Evolutionary conservation across 1,284 basidiomycete species (phyloP), one percentile per base, ranked within the genome.

Genomic region (Ustilago lituana): DNA sequence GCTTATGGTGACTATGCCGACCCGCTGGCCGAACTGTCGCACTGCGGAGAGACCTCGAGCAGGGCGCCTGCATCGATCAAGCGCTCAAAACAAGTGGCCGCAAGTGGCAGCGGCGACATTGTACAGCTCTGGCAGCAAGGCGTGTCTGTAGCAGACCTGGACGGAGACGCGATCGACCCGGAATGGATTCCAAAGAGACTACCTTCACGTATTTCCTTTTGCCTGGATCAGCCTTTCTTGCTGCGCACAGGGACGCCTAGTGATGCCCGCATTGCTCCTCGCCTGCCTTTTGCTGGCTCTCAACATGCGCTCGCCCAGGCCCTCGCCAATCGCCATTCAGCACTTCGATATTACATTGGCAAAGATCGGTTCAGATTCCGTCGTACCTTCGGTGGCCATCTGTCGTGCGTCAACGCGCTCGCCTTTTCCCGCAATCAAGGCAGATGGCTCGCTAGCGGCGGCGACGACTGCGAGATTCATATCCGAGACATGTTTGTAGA

Each of bases 371-470:
- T 65, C 27, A 31, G 35, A 5, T 38, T 31, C 14, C 15, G 44
- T 8, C 1, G 14, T 1, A 27, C 26, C 4, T 20, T 65, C 5
- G 3, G 10, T 2, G 57, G 63, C 4, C 66, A 69, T 27, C 38
- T 6, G 1, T 69, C 66, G 2, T 69, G 66, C 36, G 43, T 69
- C 48, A 69, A 69, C 24, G 55, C 66, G 5, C 49, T 69, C 8
- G 66, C 66, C n/a, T 26, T 69, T n/a, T 69, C 66, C 5, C 38
- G 52, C 1, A 51, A 51, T 4, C 45, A 64, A n/a, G 66, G 55
- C 9, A 41, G 61, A 27, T 69, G 48, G 36, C 61, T 69, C 15
- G 61, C 66, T 12, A 59, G 52, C 23, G 66, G 31, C 19, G 66
- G 66, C 17, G 66, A 69, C 24, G 60, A 59, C 35, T 36, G 22